Percentiles rank a stretch among this genome's conserved stretches.
phyloP scores from a whole-genome alignment of 2,329 filamentous ascomycete species.

The Claviceps digitariae region DNA sequence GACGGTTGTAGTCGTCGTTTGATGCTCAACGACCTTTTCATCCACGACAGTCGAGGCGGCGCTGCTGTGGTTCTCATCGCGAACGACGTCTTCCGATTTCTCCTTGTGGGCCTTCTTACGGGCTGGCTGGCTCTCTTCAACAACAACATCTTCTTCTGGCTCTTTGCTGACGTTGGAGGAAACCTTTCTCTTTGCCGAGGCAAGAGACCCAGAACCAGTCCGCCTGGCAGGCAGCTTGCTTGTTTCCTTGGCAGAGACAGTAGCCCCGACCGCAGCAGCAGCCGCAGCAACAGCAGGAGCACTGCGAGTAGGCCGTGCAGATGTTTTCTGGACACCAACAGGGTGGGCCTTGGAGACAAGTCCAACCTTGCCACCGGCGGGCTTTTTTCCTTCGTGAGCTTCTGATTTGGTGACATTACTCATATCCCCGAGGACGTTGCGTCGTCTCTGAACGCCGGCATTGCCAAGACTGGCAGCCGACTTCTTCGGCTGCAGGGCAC shows the following conservation, averaged over 20 bases:
- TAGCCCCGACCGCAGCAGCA: constrained; percentile 18
- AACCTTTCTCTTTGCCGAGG: constrained; percentile 56
- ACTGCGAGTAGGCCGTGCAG: constrained; percentile 43
- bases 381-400: constrained; percentile 61
- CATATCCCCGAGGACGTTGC: constrained; percentile 79
- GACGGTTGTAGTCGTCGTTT: not conserved
- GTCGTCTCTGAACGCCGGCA: constrained; percentile 48
- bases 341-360: constrained; percentile 72
- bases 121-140: constrained; percentile 54
- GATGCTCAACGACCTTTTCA: constrained; percentile 13
- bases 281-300: constrained; percentile 34
- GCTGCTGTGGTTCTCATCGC: constrained; percentile 33
- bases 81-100: constrained; percentile 15
- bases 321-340: constrained; percentile 65
- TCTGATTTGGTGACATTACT: constrained; percentile 86
- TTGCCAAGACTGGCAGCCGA: constrained; percentile 35
- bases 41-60: constrained; percentile 12
- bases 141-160: constrained; percentile 39
- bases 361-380: constrained; percentile 45
- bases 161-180: constrained; percentile 38
- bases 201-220: constrained; percentile 54
- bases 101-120: constrained; percentile 48
- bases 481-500: constrained; percentile 59
- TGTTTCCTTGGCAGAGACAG: constrained; percentile 44
- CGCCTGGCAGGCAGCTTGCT: constrained; percentile 63